Base-by-base conservation (phyloP, 2,329 filamentous ascomycete species). In the Chrysoporthe cubensis region DNA sequence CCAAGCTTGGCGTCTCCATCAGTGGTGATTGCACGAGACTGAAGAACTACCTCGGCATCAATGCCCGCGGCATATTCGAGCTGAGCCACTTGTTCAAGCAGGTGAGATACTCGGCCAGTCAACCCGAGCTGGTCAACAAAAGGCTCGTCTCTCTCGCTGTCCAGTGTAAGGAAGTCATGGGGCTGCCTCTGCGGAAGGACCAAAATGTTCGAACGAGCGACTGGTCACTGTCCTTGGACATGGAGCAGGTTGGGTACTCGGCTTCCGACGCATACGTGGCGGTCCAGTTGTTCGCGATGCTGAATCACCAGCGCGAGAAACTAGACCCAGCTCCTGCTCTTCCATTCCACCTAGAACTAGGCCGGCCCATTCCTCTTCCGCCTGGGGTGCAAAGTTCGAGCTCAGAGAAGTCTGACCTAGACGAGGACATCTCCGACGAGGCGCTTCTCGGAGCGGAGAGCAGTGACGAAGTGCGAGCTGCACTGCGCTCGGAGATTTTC, bases 261-360 rank as follows among this genome's bases (percentile, higher is more conserved):
- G 93, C 93, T 14, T 90, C 92, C 0, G 93, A 97, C 76, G 91
- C 93, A 0, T 97, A 97, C 75, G 93, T 91, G 68, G 87, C 89
- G 56, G 79, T 91, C 13, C 90, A 92, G 66, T 81, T 97, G 1
- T 97, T 88, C 74, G 83, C 92, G 69, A 84, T 85, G 0, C 81
- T 97, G 57, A 90, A 97, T 67, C 80, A 86, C 62, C 87, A 91
- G 73, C 85, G 94, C 18, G 82, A 87, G 72, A 80, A 82, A 7
- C 81, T 97, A 69, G 78, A 87, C 14, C 93, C 93, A 1, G 84
- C 80, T 2, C 94, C 94, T 5, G 91, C 91, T 3, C 82, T 87
- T 7, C 93, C 94, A 0, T 83, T 85, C 18, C 85, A 88, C 72
- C 89, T 87, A 3, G 94, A 96, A 74, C 81, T 89, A 4, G 83